These are phyloP conservation scores for Diversispora epigaea DNA, from an alignment of 192 early-diverging fungal genomes.

Conservation along the genomic window DNA sequence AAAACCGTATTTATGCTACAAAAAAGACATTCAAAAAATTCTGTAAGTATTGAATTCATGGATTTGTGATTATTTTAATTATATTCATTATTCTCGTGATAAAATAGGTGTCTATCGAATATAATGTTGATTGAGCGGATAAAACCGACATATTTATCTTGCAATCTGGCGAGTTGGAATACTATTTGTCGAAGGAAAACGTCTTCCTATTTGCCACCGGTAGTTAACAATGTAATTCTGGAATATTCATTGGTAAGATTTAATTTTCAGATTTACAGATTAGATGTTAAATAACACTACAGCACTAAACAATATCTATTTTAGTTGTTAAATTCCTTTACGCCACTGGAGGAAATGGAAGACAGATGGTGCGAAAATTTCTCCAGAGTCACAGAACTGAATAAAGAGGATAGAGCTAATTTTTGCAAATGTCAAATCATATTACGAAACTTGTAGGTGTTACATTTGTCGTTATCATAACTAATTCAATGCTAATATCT, in stretches of 20 bases:
- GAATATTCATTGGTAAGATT: neutral
- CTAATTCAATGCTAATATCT: neutral
- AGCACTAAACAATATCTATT: neutral
- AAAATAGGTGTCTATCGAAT: neutral
- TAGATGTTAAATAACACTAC: neutral
- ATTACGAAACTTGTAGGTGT: neutral
- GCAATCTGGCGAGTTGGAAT: neutral
- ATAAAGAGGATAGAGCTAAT: neutral
- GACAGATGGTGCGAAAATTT: neutral
- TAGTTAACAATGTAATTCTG: neutral
- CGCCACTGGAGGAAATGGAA: neutral
- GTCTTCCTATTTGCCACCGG: neutral
- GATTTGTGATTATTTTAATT: neutral
- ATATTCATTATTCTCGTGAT: neutral
- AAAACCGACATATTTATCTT: neutral
- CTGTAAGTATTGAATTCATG: neutral
- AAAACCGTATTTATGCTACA: neutral
- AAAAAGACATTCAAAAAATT: neutral
- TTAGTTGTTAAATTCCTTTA: slow-evolving; percentile 9
- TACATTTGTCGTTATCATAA: neutral
- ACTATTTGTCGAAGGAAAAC: neutral
- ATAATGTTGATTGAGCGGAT: neutral
- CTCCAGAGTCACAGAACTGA: neutral
- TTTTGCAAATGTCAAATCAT: neutral
- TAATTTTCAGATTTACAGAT: neutral